A percentile compares a stretch with the other conserved stretches of the same genome.
phyloP scores from a whole-genome alignment of 208 protist species.

The Giardia duodenalis region DNA sequence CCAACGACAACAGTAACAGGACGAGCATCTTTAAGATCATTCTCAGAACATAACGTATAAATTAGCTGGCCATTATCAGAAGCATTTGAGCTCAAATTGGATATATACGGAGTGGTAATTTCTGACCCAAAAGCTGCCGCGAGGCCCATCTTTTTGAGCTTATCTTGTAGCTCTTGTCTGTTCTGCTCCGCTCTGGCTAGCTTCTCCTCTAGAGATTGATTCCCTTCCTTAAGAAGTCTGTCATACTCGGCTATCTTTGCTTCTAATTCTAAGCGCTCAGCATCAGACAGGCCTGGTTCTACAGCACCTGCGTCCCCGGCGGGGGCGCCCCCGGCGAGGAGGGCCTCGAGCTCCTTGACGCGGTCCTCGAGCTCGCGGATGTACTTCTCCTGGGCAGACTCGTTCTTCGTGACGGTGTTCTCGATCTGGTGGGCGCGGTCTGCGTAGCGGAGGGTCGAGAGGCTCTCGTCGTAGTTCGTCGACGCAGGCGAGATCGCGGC shows the following conservation, averaged over 20 bases:
- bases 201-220: not conserved
- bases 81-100: not conserved
- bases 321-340: not conserved
- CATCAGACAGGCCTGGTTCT: not conserved
- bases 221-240: not conserved
- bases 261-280: not conserved
- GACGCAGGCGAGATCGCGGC: constrained; percentile 59
- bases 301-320: not conserved
- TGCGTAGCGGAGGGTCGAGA: constrained; percentile 31
- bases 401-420: constrained; percentile 34
- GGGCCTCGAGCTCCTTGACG: not conserved
- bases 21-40: not conserved
- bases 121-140: not conserved
- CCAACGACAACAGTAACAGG: not conserved
- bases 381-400: constrained; percentile 16
- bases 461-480: constrained; percentile 51
- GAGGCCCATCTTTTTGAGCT: not conserved
- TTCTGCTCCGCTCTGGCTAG: not conserved
- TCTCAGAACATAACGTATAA: not conserved
- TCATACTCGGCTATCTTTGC: not conserved
- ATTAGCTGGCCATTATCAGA: not conserved
- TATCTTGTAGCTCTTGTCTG: not conserved
- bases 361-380: not conserved
- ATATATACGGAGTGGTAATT: not conserved
- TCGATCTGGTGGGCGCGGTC: constrained; percentile 33